Evolutionary conservation across 768 basidiomycete genomes (phyloP), one percentile per base, ranked within the genome.

Genomic region (Cystofilobasidium ferigula): DNA sequence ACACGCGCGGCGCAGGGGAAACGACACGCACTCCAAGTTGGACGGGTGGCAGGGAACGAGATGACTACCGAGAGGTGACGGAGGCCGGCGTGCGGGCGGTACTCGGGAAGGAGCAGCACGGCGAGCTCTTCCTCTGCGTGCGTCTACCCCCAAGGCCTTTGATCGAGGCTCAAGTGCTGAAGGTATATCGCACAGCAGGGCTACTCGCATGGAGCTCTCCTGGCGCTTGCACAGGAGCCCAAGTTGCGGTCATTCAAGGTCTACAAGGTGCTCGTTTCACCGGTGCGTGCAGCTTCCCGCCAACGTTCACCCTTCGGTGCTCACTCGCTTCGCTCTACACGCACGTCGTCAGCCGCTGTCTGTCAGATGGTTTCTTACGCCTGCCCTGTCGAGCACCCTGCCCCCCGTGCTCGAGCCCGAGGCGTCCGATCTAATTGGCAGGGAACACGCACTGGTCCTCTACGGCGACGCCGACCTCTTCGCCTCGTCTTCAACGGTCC

Each of bases 261-360:
- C 26, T 60, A 24, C 58, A 42, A 60, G 26, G 30, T 60, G 4
- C 38, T 45, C 6, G 38, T 60, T 24, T 60, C 58, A 8, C 58
- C 58, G 12, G 58, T 60, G 16, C 7, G 58, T 43, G n/a, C 58
- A 12, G 3, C 5, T 10, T 24, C 16, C 30, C n/a, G n/a, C n/a
- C n/a, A n/a, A n/a, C n/a, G n/a, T n/a, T n/a, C n/a, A n/a, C n/a
- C n/a, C n/a, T n/a, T n/a, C n/a, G n/a, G n/a, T n/a, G n/a, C n/a
- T n/a, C n/a, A n/a, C n/a, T n/a, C n/a, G n/a, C n/a, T n/a, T n/a
- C n/a, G n/a, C n/a, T n/a, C n/a, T n/a, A n/a, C n/a, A n/a, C n/a
- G n/a, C n/a, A n/a, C n/a, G n/a, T n/a, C n/a, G n/a, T 12, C 58
- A 60, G 58, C 58, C 58, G 7, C 58, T 60, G 1, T 60, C 58